These are phyloP conservation scores for Claviceps purpurea DNA, from an alignment of 2,329 filamentous ascomycete genomes.

Conservation along the genomic window DNA sequence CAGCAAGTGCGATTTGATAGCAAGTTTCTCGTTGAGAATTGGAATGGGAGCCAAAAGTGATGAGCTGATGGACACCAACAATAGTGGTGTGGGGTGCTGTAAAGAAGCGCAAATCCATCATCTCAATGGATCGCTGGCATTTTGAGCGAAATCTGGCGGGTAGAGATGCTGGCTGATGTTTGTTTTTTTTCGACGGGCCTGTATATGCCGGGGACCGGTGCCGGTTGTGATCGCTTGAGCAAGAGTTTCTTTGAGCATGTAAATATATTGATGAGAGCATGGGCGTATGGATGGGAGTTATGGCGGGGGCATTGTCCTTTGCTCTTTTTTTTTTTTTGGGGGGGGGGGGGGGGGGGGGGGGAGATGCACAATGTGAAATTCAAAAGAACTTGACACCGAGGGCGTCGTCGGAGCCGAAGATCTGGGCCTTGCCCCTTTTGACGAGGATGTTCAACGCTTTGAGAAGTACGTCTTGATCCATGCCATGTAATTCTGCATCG, in stretches of 20 bases:
- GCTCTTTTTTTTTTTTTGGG: not conserved
- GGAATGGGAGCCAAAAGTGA: conserved; percentile 18
- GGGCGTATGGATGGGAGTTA: not conserved
- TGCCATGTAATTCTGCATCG: conserved; percentile 63
- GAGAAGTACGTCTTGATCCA: conserved; percentile 70
- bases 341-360: too few relatives aligned
- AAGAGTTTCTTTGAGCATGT: not conserved
- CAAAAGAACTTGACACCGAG: conserved; percentile 95
- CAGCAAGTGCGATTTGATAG: conserved; percentile 62
- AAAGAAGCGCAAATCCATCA: conserved; percentile 1
- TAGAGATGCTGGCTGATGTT: not conserved
- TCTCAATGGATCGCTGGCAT: conserved; percentile 8
- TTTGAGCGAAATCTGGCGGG: not conserved
- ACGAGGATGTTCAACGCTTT: conserved; percentile 71
- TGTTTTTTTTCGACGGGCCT: not conserved
- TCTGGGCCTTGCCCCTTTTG: conserved; percentile 81
- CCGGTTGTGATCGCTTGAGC: not conserved
- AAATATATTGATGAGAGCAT: not conserved
- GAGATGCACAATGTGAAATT: conserved; percentile 20
- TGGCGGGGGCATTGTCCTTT: not conserved
- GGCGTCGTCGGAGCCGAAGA: conserved; percentile 81
- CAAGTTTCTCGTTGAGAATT: conserved; percentile 42
- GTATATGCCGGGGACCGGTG: not conserved
- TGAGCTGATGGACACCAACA: not conserved
- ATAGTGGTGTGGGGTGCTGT: not conserved